phyloP scores from a whole-genome alignment of 495 filamentous ascomycete genomes.

The Xylaria scruposa region DNA sequence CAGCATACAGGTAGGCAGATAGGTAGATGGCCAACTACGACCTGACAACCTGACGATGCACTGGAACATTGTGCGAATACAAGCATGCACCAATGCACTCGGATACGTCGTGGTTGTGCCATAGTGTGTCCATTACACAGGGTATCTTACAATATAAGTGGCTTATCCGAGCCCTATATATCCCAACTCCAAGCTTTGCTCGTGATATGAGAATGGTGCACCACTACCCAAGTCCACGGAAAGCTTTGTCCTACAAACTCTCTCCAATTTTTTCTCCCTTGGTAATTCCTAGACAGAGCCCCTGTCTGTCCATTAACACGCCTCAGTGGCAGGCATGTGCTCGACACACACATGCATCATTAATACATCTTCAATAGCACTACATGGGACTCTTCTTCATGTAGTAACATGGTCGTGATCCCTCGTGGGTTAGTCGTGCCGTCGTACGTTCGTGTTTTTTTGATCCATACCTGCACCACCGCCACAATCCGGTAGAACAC shows the following conservation, averaged over 20 bases:
- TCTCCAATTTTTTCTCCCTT: not conserved
- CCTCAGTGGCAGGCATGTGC: not conserved
- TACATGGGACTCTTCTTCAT: conserved; percentile 4
- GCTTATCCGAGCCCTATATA: conserved; percentile 19
- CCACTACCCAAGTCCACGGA: not conserved
- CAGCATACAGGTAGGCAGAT: not conserved
- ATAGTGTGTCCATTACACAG: conserved; percentile 15
- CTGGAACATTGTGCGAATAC: not conserved
- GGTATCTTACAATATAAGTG: conserved; percentile 25
- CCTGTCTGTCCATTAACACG: not conserved
- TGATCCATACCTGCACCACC: conserved; percentile 6
- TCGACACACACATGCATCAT: not conserved
- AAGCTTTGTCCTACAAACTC: not conserved
- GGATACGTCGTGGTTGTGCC: not conserved
- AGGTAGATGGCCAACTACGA: not conserved
- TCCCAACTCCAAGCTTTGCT: conserved; percentile 17
- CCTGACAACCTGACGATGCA: not conserved
- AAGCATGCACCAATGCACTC: not conserved
- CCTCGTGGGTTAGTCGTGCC: conserved; percentile 38
- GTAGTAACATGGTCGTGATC: conserved; percentile 25
- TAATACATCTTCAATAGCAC: conserved; percentile 13
- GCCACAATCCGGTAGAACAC: conserved; percentile 11
- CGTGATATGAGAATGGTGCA: not conserved
- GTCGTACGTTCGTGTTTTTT: conserved; percentile 34
- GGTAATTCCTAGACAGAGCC: not conserved